Evolutionary conservation across 2,329 filamentous ascomycete species (phyloP).

Genomic region (Diaporthe sp.): DNA sequence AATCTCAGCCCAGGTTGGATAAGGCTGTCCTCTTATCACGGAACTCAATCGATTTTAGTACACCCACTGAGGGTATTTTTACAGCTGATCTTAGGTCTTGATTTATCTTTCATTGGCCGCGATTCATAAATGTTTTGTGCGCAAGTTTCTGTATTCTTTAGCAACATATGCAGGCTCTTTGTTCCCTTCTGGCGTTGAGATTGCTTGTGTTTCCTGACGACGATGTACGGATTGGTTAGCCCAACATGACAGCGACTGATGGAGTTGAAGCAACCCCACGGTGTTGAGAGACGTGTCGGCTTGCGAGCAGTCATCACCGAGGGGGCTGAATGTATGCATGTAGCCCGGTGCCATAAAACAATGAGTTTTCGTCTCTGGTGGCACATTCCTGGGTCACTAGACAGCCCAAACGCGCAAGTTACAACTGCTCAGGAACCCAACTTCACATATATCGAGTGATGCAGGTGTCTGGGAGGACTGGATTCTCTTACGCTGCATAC

Average conservation of each 20-base stretch:
- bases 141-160: neutral
- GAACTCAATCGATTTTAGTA: neutral
- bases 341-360: neutral
- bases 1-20: neutral
- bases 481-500: neutral
- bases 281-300: neutral
- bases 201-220: neutral
- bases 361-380: neutral
- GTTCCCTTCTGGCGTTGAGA: neutral
- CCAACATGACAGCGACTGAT: neutral
- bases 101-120: neutral
- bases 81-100: neutral
- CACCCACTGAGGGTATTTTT: neutral
- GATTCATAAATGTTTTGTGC: neutral
- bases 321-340: neutral
- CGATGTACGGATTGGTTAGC: neutral
- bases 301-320: neutral
- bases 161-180: neutral
- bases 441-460: neutral
- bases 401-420: neutral
- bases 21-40: neutral
- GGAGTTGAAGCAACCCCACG: neutral
- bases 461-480: neutral
- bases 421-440: neutral
- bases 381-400: too few relatives aligned